Evolutionary conservation across 108 stramenopile species (phyloP), one percentile per base, ranked within the genome.

Genomic region (Aurantiochytrium sp.): DNA sequence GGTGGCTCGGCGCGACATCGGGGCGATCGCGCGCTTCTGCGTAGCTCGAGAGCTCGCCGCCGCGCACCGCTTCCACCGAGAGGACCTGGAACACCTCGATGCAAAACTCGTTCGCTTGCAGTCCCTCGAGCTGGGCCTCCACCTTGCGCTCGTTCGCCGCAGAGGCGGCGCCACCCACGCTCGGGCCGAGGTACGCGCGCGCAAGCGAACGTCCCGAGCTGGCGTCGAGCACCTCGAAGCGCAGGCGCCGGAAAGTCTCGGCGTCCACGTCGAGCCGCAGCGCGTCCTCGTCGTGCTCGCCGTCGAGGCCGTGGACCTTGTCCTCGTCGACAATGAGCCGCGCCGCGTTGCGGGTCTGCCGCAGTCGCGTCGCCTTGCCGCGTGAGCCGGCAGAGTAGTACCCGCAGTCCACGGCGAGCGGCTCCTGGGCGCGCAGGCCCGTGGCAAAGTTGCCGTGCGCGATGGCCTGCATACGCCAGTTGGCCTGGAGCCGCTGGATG

Each of bases 381-480:
- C 45, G 73, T 12, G 73, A 81, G 12, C 73, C 73, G 12, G 73
- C 73, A 15, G 42, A 48, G 30, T 81, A 81, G 39, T 22, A 81
- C 32, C 73, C 73, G 45, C 73, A 81, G 45, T 81, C 73, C 36
- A 81, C 73, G 19, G 73, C 73, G 2, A 81, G 73, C 1, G 73
- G 73, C 24, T 81, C 73, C 30, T 81, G 73, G n/a, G 73, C 73
- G 24, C 73, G 39, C 73, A 81, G 30, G 42, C 27, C 30, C 27
- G 73, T 30, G n/a, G 39, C 45, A 81, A 81, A 41, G 45, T 81
- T 81, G 0, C 73, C 73, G 24, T 81, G 73, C 0, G 73, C 73
- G 32, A 81, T 48, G 30, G 73, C 73, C 12, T 81, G 73, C 73
- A 81, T 81, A 12, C 73, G 73, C 73, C 73, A 81, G n/a, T 24